These are phyloP conservation scores for Bryoerythrophyllum caledonicum DNA, from an alignment of 225 moss, liverwort and hornwort genomes.

Conservation along the genomic window DNA sequence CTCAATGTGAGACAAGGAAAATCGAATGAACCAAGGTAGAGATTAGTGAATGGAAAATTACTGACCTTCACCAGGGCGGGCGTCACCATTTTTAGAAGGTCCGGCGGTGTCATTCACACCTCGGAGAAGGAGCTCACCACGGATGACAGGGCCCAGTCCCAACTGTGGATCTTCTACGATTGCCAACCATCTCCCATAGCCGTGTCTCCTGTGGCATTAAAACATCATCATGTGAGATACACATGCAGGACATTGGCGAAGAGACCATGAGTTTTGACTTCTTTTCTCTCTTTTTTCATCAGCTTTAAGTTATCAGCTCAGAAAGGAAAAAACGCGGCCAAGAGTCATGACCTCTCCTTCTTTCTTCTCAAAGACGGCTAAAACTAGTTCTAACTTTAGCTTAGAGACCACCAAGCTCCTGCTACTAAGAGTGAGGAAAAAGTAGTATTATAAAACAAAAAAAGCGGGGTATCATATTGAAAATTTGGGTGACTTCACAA, in stretches of 20 bases:
- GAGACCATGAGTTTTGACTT: not conserved
- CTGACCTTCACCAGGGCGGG: constrained; percentile 58
- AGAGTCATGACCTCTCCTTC: no score
- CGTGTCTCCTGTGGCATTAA: constrained; percentile 56
- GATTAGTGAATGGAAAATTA: not conserved
- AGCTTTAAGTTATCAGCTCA: no score
- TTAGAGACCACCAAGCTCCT: no score
- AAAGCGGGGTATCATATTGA: no score
- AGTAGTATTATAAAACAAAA: no score
- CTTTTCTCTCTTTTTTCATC: no score
- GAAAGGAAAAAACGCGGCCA: no score
- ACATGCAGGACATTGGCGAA: not conserved
- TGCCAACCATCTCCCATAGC: constrained; percentile 96
- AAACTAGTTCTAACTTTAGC: no score
- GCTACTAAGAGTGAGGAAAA: no score
- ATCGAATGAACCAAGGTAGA: not conserved
- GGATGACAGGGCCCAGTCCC: constrained; percentile 80
- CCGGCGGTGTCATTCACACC: constrained; percentile 66
- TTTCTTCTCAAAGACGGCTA: no score
- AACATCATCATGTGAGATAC: not conserved
- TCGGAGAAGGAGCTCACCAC: constrained; percentile 87
- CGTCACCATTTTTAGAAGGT: constrained; percentile 61
- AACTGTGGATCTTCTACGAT: constrained; percentile 95
- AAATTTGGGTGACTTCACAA: not conserved
- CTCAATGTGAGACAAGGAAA: not conserved